Conservation (phyloP, 2,329 filamentous ascomycete genomes). For the Stemphylium lycopersici region DNA sequence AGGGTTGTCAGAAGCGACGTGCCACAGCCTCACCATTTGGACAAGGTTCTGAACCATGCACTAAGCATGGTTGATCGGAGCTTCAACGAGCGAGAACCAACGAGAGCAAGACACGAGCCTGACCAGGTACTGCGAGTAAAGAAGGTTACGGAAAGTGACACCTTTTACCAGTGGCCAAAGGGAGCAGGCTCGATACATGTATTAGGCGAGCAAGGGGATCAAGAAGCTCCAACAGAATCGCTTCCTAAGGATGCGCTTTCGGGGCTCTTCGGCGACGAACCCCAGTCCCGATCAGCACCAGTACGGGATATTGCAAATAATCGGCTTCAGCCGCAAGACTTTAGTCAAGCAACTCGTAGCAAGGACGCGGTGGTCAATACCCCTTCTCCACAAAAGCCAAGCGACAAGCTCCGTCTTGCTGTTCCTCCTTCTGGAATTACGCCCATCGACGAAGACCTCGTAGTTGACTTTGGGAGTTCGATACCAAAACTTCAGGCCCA, state of each 20-base stretch:
- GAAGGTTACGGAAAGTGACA: not conserved
- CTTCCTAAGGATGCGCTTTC: too few relatives aligned
- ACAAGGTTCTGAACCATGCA: constrained; percentile 7
- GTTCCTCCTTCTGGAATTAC: constrained; percentile 15
- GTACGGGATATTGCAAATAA: too few relatives aligned
- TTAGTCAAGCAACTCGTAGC: not conserved
- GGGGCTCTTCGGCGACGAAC: too few relatives aligned
- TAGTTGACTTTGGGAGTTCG: constrained; percentile 21
- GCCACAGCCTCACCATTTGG: not conserved
- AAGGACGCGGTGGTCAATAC: too few relatives aligned
- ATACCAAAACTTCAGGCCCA: constrained; percentile 27
- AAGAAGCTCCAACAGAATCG: too few relatives aligned
- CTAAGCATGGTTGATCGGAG: not conserved
- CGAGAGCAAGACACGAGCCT: not conserved
- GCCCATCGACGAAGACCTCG: constrained; percentile 27
- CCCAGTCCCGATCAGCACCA: not conserved
- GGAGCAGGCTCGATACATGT: not conserved
- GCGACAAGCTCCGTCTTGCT: constrained; percentile 16
- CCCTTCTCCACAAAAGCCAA: not conserved
- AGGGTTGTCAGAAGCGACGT: not conserved
- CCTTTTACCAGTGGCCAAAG: not conserved
- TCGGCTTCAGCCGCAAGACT: not conserved
- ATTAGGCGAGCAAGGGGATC: not conserved
- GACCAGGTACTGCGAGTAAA: not conserved
- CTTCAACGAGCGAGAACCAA: too few relatives aligned